Evolutionary conservation across 306 rosid species (phyloP).

Genomic region (Rosa chinensis): DNA sequence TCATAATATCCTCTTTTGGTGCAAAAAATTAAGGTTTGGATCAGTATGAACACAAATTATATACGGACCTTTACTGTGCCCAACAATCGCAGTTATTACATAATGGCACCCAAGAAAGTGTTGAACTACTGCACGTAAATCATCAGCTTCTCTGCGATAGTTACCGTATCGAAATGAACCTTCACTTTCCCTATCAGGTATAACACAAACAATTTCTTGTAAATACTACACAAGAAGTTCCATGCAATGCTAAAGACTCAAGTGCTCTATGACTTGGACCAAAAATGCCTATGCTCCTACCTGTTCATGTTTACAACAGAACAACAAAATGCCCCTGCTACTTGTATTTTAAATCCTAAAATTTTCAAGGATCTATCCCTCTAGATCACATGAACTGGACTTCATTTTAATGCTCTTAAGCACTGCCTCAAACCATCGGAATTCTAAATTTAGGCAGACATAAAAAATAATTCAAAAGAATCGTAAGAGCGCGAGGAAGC

Average conservation of each 20-base stretch:
- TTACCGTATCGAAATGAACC: conserved; percentile 83
- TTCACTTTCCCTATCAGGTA: conserved; percentile 78
- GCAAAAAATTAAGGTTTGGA: neutral
- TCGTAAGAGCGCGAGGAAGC: neutral
- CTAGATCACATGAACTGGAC: neutral
- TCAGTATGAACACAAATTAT: conserved; percentile 10
- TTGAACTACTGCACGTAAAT: conserved; percentile 63
- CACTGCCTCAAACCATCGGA: neutral
- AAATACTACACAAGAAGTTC: neutral
- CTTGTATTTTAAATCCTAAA: neutral
- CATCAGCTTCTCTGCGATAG: conserved; percentile 80
- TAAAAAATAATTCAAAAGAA: neutral
- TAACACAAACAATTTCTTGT: conserved; percentile 4
- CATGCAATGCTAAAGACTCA: neutral
- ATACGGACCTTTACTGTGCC: conserved; percentile 86
- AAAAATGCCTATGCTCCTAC: neutral
- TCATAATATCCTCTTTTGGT: conserved; percentile 4
- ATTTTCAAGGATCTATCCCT: neutral
- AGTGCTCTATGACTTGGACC: neutral
- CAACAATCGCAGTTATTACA: conserved; percentile 58
- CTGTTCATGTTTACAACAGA: neutral
- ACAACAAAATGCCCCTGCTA: neutral
- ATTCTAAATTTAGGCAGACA: neutral
- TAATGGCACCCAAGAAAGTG: conserved; percentile 54
- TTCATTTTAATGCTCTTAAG: neutral